Base-by-base conservation (phyloP, 1,284 basidiomycete species). In the Malassezia caprae region DNA sequence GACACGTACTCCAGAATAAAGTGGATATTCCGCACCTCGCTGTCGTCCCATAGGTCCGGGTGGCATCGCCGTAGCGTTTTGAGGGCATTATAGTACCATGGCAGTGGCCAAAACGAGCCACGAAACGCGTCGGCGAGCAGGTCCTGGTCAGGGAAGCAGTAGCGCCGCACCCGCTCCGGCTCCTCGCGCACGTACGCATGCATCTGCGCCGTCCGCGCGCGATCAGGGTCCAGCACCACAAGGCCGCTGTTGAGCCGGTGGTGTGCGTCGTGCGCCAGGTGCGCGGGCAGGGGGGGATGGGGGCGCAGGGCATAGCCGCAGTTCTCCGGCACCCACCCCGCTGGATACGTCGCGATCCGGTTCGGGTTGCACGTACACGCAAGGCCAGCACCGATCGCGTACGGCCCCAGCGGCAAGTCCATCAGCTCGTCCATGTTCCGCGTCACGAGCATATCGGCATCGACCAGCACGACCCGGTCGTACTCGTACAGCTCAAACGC, bases 331-430 rank as follows among this genome's bases (percentile, higher is more conserved):
- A 84, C 80, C 91, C 91, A 96, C 72, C 94, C 88, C 5, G 71
- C 66, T 2, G 93, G 91, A 75, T 96, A 96, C 68, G 90, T 87
- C 1, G 79, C 63, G 39, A 91, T 76, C 69, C 83, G 84, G 49
- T 83, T 82, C 8, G 91, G 91, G 72, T 96, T 96, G 78, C 91
- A 96, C 1, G 90, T 85, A 71, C 91, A 96, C 8, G 83, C 90
- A 62, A 91, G 90, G 0, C 79, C 81, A 0, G 88, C 89, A 2
- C 87, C 89, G 56, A 96, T 90, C 34, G 67, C 65, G 5, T 80
- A 81, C 2, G 90, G 17, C 8, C 48, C 41, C 13, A 61, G 58
- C 47, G 13, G 48, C 47, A 30, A 47, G 21, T 83, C 79, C 26
- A 30, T 60, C 41, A 96, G 78, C 60, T 93, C 90, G 76, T 96